Evolutionary conservation across 2,329 filamentous ascomycete species (phyloP).

Genomic region (Pyrenophora tritici-repentis): DNA sequence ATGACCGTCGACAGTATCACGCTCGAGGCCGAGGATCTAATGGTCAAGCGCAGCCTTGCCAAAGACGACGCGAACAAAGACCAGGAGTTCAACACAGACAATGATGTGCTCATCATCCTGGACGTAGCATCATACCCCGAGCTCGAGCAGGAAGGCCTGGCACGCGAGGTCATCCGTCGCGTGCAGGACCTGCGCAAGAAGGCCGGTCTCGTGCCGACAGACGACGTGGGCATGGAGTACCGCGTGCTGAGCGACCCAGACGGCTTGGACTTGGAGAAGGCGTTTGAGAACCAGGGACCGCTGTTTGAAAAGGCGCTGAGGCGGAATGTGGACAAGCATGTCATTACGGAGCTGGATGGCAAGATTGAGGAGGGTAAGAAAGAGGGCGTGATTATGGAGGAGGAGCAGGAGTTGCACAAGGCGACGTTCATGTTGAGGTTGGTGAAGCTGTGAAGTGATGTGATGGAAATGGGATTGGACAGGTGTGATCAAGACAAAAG

Average conservation of each 20-base stretch:
- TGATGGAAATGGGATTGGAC: too few relatives aligned
- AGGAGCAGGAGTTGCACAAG: constrained; percentile 85
- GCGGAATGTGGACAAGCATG: constrained; percentile 74
- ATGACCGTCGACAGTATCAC: constrained; percentile 86
- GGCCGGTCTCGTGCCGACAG: constrained; percentile 85
- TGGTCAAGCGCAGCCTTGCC: constrained; percentile 78
- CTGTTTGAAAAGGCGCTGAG: constrained; percentile 78
- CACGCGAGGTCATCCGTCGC: constrained; percentile 88
- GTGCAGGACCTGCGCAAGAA: constrained; percentile 94
- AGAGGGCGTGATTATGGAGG: constrained; percentile 72
- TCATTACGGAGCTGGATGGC: constrained; percentile 63
- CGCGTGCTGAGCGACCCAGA: constrained; percentile 79
- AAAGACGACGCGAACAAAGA: constrained; percentile 72
- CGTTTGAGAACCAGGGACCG: constrained; percentile 69
- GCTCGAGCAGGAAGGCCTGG: constrained; percentile 84
- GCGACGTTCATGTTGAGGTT: constrained; percentile 78
- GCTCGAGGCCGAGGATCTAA: constrained; percentile 80
- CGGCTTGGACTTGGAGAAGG: constrained; percentile 70
- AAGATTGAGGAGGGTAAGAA: constrained; percentile 57
- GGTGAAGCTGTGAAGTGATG: constrained; percentile 67
- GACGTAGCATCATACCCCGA: constrained; percentile 82
- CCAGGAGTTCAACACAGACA: constrained; percentile 85
- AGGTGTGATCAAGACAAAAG: too few relatives aligned
- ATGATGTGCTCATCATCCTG: constrained; percentile 89
- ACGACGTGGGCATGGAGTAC: constrained; percentile 96